Evolutionary conservation across 1,284 basidiomycete species (phyloP).

Genomic region (Tilletia horrida): DNA sequence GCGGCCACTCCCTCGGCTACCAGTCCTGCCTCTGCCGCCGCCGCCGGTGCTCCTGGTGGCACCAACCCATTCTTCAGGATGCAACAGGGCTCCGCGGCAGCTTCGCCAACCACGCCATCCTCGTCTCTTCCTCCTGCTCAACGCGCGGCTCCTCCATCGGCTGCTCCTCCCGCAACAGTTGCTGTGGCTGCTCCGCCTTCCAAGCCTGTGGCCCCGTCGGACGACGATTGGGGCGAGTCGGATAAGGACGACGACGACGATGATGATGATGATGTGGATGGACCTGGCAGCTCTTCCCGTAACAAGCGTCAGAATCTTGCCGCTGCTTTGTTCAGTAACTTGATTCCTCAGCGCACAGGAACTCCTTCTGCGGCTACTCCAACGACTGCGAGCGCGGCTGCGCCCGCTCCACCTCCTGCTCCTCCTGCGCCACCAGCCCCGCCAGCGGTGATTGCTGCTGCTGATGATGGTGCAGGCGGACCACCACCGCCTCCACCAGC

Average conservation of each 20-base stretch:
- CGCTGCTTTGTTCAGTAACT: slow-evolving; percentile 49
- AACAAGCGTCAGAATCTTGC: slow-evolving; percentile 52
- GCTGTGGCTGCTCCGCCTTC: not conserved
- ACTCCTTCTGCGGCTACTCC: slow-evolving; percentile 31
- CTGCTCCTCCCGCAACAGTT: not conserved
- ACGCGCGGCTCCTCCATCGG: slow-evolving; percentile 12
- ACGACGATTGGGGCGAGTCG: slow-evolving; percentile 51
- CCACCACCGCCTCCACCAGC: slow-evolving; percentile 51
- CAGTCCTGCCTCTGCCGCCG: slow-evolving; percentile 23
- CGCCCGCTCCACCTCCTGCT: slow-evolving; percentile 33
- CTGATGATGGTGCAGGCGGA: not conserved
- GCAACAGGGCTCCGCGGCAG: slow-evolving; percentile 23
- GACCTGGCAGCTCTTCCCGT: slow-evolving; percentile 45
- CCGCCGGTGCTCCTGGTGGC: slow-evolving; percentile 24
- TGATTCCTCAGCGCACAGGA: slow-evolving; percentile 36
- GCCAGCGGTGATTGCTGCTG: slow-evolving; percentile 16
- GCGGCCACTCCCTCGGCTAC: slow-evolving; percentile 20
- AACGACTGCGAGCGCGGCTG: slow-evolving; percentile 16
- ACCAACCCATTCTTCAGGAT: slow-evolving; percentile 50
- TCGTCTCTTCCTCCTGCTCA: slow-evolving; percentile 19
- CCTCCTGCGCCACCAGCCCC: slow-evolving; percentile 43
- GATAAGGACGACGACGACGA: slow-evolving; percentile 49
- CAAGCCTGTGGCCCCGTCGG: slow-evolving; percentile 21
- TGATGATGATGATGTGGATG: slow-evolving; percentile 50
- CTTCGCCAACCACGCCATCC: slow-evolving; percentile 2